These are phyloP conservation scores for Gracilariopsis chorda DNA, from an alignment of 23 red algal genomes.

Conservation along the genomic window DNA sequence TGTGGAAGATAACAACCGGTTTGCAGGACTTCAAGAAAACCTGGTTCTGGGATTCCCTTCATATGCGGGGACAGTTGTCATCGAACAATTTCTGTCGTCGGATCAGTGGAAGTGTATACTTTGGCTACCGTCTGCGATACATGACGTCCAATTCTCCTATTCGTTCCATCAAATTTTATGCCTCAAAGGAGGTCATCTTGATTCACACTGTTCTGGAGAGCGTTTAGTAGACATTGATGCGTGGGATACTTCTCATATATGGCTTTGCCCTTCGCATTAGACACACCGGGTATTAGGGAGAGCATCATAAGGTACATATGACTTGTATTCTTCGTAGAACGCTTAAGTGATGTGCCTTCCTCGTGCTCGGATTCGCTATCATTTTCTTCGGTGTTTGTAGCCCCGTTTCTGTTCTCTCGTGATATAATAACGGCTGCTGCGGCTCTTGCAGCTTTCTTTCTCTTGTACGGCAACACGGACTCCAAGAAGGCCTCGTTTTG, in stretches of 20 bases:
- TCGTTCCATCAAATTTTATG: background rate
- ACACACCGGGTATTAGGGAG: conserved; percentile 1
- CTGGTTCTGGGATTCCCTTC: too few relatives aligned
- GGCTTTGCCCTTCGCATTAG: background rate
- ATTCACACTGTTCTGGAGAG: background rate
- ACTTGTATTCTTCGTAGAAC: background rate
- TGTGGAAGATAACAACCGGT: too few relatives aligned
- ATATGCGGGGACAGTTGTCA: too few relatives aligned
- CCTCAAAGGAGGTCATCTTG: background rate
- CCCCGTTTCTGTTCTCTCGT: too few relatives aligned
- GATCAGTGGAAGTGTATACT: conserved; percentile 16
- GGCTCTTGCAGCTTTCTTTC: background rate
- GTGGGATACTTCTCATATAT: conserved; percentile 34
- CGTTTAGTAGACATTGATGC: background rate
- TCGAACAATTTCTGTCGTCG: background rate
- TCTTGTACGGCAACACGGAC: background rate
- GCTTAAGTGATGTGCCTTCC: too few relatives aligned
- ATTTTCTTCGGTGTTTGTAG: too few relatives aligned
- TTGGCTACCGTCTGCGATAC: background rate
- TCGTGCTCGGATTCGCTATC: too few relatives aligned
- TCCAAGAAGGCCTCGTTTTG: background rate
- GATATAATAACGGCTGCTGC: background rate
- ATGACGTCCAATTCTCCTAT: conserved; percentile 8
- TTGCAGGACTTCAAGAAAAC: too few relatives aligned
- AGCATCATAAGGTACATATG: conserved; percentile 29